Evolutionary conservation across 1,284 basidiomycete species (phyloP), one percentile per base, ranked within the genome.

Genomic region (Schizophyllum amplum): DNA sequence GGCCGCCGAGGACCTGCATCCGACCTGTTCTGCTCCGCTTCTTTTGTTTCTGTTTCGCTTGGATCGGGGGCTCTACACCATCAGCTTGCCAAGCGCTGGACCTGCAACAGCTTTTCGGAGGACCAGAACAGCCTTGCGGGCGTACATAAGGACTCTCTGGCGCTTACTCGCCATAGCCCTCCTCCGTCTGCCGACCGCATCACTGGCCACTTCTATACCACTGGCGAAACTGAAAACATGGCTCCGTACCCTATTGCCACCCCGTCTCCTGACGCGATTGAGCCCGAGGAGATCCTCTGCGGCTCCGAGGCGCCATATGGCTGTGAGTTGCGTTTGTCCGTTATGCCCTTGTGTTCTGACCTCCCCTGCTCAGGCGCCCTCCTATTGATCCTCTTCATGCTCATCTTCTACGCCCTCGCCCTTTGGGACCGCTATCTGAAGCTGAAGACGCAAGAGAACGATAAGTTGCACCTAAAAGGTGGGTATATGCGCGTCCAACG

Each of bases 391-490:
- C 23, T 51, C 27, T 26, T 55, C 22, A 55, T 55, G 47, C 54
- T 55, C 2, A n/a, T 55, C 11, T 55, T 55, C 49, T 55, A 55
- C 49, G 54, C 54, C 9, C 47, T 55, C 21, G 54, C 54, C 4
- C 54, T 55, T 6, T 55, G 54, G 54, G 54, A 55, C 23, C 54
- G 54, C 4, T 55, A 13, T 13, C 47, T 55, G 6, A 24, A 50
- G 22, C 46, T 55, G 2, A n/a, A 42, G 47, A 20, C 50, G 48
- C n/a, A 48, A 6, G 53, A 54, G 26, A 25, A 23, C 42, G 24
- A 54, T 17, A 9, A 17, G 11, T 17, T 42, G 11, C 17, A 42
- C 33, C 17, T 17, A 42, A 42, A 42, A 42, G 33, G 33, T 42
- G 3, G 33, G 33, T 42, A 3, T 42, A 42, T 42, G 4, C 33